Percentiles rank a stretch among this genome's conserved stretches.
Conservation (phyloP, 345 rosid genomes). For the Pugionium dolabratum region DNA sequence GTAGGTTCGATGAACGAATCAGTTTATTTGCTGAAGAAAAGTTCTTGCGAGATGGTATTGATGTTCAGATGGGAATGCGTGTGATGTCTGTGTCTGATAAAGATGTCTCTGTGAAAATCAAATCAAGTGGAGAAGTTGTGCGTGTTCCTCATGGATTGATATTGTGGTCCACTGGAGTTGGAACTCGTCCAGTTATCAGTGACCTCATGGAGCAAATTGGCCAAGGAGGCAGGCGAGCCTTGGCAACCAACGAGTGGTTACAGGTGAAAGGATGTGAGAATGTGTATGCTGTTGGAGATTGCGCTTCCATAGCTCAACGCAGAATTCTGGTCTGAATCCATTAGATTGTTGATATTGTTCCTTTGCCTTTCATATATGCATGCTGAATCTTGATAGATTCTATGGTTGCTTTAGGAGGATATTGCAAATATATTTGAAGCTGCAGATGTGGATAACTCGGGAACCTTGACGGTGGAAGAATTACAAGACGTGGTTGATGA, state of each 20-base stretch:
- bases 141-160: constrained; percentile 82
- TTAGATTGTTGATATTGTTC: constrained; percentile 17
- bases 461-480: constrained; percentile 66
- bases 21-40: constrained; percentile 86
- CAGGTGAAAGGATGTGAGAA: constrained; percentile 75
- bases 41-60: constrained; percentile 80
- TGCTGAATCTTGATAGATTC: background rate
- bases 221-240: constrained; percentile 73
- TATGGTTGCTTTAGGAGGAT: constrained; percentile 56
- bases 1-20: constrained; percentile 88
- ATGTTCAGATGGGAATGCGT: constrained; percentile 80
- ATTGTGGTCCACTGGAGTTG: constrained; percentile 92
- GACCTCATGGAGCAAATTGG: constrained; percentile 92
- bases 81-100: constrained; percentile 72
- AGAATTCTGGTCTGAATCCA: constrained; percentile 63
- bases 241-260: constrained; percentile 90
- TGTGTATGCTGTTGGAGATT: constrained; percentile 92
- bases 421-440: constrained; percentile 67
- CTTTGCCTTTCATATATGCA: background rate
- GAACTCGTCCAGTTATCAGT: constrained; percentile 71
- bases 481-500: constrained; percentile 79
- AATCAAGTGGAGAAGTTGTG: constrained; percentile 59
- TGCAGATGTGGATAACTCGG: constrained; percentile 86
- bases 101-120: constrained; percentile 66
- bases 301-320: constrained; percentile 89